These are phyloP conservation scores for Prunus mongolica DNA, from an alignment of 306 rosid species.

Conservation along the genomic window DNA sequence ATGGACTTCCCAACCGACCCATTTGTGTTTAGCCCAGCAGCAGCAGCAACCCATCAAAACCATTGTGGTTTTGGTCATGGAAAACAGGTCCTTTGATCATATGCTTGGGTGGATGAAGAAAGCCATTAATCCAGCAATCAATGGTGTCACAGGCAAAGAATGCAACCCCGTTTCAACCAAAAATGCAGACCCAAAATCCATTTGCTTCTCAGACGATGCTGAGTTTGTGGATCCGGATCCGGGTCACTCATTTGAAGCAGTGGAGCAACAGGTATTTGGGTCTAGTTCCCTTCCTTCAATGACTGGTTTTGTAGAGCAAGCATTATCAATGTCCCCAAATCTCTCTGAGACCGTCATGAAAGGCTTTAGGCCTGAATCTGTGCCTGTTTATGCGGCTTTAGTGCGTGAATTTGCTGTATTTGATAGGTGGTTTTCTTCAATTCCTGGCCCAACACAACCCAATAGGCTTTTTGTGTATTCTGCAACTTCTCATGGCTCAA, in stretches of 20 bases:
- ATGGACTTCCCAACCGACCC: constrained; percentile 30
- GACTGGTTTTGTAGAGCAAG: constrained; percentile 96
- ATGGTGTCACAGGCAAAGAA: constrained; percentile 89
- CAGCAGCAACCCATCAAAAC: constrained; percentile 73
- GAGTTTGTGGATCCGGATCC: constrained; percentile 99
- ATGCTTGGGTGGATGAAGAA: constrained; percentile 97
- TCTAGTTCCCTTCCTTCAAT: constrained; percentile 70
- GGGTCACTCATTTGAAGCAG: constrained; percentile 92
- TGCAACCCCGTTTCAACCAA: constrained; percentile 82
- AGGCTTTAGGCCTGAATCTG: constrained; percentile 79
- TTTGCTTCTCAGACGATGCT: constrained; percentile 86
- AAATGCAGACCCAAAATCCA: constrained; percentile 31
- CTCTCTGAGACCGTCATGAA: constrained; percentile 90
- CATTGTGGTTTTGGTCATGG: constrained; percentile 88
- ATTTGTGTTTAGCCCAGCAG: constrained; percentile 25
- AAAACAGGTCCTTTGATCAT: constrained; percentile 94
- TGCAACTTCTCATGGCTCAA: constrained; percentile 96
- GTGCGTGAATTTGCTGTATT: constrained; percentile 75
- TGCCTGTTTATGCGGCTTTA: constrained; percentile 73
- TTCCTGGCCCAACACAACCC: constrained; percentile 98
- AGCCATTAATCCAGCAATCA: constrained; percentile 56
- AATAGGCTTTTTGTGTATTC: constrained; percentile 94
- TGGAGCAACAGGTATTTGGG: constrained; percentile 83
- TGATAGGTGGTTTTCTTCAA: constrained; percentile 94
- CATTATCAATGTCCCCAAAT: constrained; percentile 64